Evolutionary conservation across 1,284 basidiomycete genomes (phyloP).

Genomic region (Fomitopsis betulina): DNA sequence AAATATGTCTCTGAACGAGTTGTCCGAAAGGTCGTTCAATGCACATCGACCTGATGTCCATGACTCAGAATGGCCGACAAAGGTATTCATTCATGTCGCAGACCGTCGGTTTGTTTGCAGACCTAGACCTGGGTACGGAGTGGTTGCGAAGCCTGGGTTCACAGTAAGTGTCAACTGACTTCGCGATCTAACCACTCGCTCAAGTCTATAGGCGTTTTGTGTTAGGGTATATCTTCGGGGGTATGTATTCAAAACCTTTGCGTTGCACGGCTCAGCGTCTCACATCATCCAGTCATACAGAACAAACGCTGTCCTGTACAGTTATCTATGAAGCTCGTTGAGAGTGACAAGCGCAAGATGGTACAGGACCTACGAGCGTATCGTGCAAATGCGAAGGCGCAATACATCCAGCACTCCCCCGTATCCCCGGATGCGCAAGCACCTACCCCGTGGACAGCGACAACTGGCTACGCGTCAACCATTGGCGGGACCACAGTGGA

Average conservation of each 20-base stretch:
- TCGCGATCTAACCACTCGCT: not conserved
- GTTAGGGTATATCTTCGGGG: conserved; percentile 75
- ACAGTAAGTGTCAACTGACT: conserved; percentile 2
- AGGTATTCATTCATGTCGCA: conserved; percentile 88
- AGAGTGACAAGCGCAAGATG: conserved; percentile 75
- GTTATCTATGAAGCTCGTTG: conserved; percentile 67
- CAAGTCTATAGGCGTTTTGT: conserved; percentile 60
- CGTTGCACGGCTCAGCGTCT: conserved; percentile 31
- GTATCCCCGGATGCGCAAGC: not conserved
- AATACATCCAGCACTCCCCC: not conserved
- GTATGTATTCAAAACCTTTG: conserved; percentile 30
- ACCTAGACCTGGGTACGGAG: conserved; percentile 87
- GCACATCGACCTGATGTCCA: conserved; percentile 78
- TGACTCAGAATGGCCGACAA: conserved; percentile 65
- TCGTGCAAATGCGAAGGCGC: conserved; percentile 11
- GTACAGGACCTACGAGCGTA: conserved; percentile 29
- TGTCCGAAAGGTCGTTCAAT: conserved; percentile 55
- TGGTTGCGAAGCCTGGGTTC: conserved; percentile 93
- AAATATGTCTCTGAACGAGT: not conserved
- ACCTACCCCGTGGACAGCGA: not conserved
- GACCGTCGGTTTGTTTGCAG: conserved; percentile 88
- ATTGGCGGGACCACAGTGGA: not conserved
- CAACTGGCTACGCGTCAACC: not conserved
- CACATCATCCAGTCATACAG: conserved; percentile 47
- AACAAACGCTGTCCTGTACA: conserved; percentile 68